A percentile compares a stretch with the other conserved stretches of the same genome.
These are phyloP conservation scores for Arthrinium phaeospermum DNA, from an alignment of 2,329 filamentous ascomycete species.

Conservation along the genomic window DNA sequence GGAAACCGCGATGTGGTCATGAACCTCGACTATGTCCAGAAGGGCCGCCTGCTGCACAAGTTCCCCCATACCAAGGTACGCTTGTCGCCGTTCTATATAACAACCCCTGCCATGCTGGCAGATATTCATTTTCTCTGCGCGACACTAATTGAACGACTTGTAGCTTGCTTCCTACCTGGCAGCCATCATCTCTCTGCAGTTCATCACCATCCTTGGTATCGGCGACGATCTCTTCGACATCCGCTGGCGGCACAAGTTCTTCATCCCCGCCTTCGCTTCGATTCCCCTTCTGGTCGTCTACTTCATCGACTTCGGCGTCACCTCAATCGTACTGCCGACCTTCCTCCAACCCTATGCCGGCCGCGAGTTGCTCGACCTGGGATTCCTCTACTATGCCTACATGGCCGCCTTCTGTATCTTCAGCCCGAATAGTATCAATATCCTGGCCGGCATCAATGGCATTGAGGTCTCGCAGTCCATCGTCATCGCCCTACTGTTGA, in stretches of 20 bases:
- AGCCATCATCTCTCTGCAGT: conserved; percentile 90
- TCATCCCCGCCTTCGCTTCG: conserved; percentile 92
- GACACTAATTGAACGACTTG: not conserved
- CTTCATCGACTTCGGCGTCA: conserved; percentile 98
- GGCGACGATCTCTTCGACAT: conserved; percentile 98
- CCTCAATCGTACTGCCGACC: conserved; percentile 88
- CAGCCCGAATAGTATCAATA: conserved; percentile 98
- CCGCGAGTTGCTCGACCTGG: conserved; percentile 78
- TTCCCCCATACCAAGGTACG: conserved; percentile 92
- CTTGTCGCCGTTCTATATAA: too few species aligned
- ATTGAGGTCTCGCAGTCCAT: conserved; percentile 96
- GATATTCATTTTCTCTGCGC: not conserved
- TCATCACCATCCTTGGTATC: conserved; percentile 87
- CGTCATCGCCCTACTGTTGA: conserved; percentile 83
- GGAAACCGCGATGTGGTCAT: conserved; percentile 88
- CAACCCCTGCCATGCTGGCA: not conserved
- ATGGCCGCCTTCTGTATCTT: conserved; percentile 98
- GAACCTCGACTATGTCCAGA: conserved; percentile 74
- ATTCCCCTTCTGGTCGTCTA: conserved; percentile 96
- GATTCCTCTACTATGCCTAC: conserved; percentile 88
- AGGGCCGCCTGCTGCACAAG: conserved; percentile 83
- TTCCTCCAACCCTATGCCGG: conserved; percentile 85
- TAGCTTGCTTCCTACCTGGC: conserved; percentile 94
- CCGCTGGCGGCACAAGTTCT: conserved; percentile 97
- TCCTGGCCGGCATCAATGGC: conserved; percentile 98